These are phyloP conservation scores for Mucor racemosus DNA, from an alignment of 371 early-diverging fungal species.

Conservation along the genomic window DNA sequence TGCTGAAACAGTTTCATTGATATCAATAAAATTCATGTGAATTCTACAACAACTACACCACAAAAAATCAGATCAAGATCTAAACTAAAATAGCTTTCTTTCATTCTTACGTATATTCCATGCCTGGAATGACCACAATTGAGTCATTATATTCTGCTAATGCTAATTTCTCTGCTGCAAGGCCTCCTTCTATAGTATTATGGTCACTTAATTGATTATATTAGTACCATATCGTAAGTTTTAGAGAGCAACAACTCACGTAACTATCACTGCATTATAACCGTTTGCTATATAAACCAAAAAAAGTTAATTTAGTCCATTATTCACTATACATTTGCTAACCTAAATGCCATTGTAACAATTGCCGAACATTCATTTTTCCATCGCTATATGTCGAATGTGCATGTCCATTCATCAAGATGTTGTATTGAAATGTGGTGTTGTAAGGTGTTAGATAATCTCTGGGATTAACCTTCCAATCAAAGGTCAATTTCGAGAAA, in stretches of 20 bases:
- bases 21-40: conserved; percentile 81
- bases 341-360: conserved; percentile 71
- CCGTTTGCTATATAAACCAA: conserved; percentile 60
- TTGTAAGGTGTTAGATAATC: conserved; percentile 64
- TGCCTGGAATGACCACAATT: conserved; percentile 73
- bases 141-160: conserved; percentile 53
- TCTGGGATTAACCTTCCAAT: conserved; percentile 65
- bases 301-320: too few relatives aligned
- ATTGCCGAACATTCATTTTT: conserved; percentile 63
- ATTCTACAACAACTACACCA: conserved; percentile 66
- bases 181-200: conserved; percentile 71
- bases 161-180: conserved; percentile 67
- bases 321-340: conserved; percentile 15
- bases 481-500: conserved; percentile 47
- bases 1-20: conserved; percentile 66
- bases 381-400: conserved; percentile 77
- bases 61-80: neutral
- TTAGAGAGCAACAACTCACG: conserved; percentile 25
- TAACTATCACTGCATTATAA: conserved; percentile 75
- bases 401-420: conserved; percentile 73
- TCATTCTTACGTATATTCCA: conserved; percentile 65
- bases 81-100: too few relatives aligned
- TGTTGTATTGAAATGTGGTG: conserved; percentile 61
- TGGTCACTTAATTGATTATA: conserved; percentile 59
- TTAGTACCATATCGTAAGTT: neutral